Conservation (phyloP, 1,284 basidiomycete species). For the Thelephora terrestris region DNA sequence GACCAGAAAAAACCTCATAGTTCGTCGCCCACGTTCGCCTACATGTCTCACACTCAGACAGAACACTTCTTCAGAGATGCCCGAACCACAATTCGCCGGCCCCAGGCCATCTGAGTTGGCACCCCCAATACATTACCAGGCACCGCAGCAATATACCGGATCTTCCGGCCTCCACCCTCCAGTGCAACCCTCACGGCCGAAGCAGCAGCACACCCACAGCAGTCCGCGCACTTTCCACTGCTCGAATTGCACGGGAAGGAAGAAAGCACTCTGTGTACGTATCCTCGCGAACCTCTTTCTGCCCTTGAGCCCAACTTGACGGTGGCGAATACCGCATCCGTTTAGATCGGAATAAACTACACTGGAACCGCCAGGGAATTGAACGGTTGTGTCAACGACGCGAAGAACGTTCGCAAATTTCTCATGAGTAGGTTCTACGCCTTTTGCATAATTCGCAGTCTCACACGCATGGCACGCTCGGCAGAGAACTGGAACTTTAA, state of each 20-base stretch:
- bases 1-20: too few relatives aligned
- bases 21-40: too few relatives aligned
- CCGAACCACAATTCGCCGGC: too few relatives aligned
- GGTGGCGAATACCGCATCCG: conserved; percentile 5
- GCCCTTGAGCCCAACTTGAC: background rate
- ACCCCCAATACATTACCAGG: too few relatives aligned
- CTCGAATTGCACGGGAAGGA: conserved; percentile 62
- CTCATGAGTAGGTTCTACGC: conserved; percentile 45
- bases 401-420: conserved; percentile 59
- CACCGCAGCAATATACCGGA: too few relatives aligned
- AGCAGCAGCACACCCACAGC: background rate
- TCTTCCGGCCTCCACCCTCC: too few relatives aligned
- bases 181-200: too few relatives aligned
- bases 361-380: conserved; percentile 50
- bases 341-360: conserved; percentile 76
- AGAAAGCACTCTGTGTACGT: conserved; percentile 66
- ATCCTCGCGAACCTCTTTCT: background rate
- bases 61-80: too few relatives aligned
- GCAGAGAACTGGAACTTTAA: conserved; percentile 55
- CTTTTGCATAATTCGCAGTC: background rate
- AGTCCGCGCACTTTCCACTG: conserved; percentile 24
- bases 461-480: background rate
- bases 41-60: too few relatives aligned
- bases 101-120: too few relatives aligned
- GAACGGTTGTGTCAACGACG: conserved; percentile 79